phyloP scores from a whole-genome alignment of 75 land plant genomes.

The Larix kaempferi region DNA sequence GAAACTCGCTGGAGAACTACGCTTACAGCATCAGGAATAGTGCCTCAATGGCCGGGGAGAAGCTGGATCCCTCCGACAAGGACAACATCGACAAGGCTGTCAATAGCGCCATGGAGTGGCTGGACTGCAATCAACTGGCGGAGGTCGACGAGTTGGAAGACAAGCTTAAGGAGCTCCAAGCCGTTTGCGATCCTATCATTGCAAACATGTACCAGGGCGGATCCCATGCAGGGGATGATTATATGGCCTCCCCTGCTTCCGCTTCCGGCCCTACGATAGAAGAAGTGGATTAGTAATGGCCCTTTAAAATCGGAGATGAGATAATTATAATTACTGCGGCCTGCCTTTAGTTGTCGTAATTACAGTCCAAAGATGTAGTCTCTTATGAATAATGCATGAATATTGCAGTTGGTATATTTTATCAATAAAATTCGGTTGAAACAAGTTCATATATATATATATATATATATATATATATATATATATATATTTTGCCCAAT shows the following conservation, averaged over 20 bases:
- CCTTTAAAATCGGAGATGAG: too few relatives aligned
- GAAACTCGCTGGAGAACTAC: constrained; percentile 42
- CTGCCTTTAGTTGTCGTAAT: too few relatives aligned
- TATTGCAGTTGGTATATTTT: too few relatives aligned
- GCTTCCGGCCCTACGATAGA: constrained; percentile 26
- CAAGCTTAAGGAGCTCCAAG: constrained; percentile 33
- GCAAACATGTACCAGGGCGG: constrained; percentile 29
- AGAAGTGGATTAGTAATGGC: constrained; percentile 14
- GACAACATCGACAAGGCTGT: constrained; percentile 11
- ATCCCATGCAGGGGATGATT: constrained; percentile 10
- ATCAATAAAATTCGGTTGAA: too few relatives aligned
- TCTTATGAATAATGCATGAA: too few relatives aligned
- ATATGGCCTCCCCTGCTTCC: neutral
- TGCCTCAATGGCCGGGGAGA: constrained; percentile 23
- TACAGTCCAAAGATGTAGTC: too few relatives aligned
- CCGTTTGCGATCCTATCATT: constrained; percentile 30
- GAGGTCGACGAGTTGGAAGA: constrained; percentile 41
- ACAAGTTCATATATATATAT: too few relatives aligned
- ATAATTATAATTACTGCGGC: too few relatives aligned
- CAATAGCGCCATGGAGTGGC: constrained; percentile 26
- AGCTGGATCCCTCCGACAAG: neutral
- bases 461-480: too few relatives aligned
- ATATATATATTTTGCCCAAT: too few relatives aligned
- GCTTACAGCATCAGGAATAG: constrained; percentile 54
- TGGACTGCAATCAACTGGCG: constrained; percentile 37